phyloP scores from a whole-genome alignment of 164 flowering plant species.

The Magnolia officinalis region DNA sequence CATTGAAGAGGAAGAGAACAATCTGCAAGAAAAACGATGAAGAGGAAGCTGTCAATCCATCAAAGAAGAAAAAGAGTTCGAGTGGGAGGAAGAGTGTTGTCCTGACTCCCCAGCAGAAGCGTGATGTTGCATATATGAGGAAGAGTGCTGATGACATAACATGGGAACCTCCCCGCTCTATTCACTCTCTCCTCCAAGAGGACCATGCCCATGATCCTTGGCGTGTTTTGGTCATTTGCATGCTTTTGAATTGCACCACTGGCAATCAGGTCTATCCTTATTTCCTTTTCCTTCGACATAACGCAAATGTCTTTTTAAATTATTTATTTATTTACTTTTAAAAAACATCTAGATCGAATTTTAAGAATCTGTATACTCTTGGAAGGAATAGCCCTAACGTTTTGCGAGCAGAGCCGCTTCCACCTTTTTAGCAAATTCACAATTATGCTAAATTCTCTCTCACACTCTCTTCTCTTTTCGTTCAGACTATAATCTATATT shows the following conservation, averaged over 20 bases:
- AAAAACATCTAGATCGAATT: too few species aligned
- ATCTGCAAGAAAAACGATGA: not conserved
- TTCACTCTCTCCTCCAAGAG: conserved; percentile 55
- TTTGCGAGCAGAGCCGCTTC: too few species aligned
- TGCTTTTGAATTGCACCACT: conserved; percentile 67
- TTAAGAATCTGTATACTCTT: too few species aligned
- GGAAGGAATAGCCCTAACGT: too few species aligned
- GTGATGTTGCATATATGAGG: conserved; percentile 54
- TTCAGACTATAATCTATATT: too few species aligned
- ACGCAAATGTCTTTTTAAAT: not conserved
- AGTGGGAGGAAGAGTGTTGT: not conserved
- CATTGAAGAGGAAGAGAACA: too few species aligned
- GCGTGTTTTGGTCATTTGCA: conserved; percentile 83
- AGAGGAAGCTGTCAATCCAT: not conserved
- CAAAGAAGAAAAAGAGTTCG: not conserved
- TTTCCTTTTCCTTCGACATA: not conserved
- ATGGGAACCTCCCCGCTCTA: conserved; percentile 69
- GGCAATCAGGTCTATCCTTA: conserved; percentile 53
- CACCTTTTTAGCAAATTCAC: too few species aligned
- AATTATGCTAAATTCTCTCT: too few species aligned
- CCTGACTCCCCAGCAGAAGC: conserved; percentile 40
- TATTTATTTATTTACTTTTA: not conserved
- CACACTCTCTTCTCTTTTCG: too few species aligned
- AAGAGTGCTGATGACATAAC: conserved; percentile 34
- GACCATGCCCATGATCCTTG: conserved; percentile 75